Conservation (phyloP, 257 asterid genomes). For the Nicotiana tomentosiformis region DNA sequence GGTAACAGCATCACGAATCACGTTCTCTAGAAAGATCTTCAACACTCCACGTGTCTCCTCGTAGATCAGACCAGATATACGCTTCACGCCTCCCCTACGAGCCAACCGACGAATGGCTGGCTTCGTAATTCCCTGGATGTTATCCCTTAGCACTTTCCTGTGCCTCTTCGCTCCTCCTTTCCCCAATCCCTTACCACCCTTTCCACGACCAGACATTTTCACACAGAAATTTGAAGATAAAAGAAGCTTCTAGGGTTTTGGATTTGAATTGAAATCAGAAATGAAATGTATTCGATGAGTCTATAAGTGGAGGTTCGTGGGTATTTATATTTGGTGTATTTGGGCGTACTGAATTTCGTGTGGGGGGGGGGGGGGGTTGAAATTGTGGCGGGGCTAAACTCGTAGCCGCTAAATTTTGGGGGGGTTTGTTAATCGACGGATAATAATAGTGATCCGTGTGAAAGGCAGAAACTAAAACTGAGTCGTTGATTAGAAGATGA, state of each 20-base stretch:
- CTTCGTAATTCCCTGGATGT: conserved; percentile 11
- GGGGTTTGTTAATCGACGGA: not conserved
- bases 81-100: conserved; percentile 11
- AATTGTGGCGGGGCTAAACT: not conserved
- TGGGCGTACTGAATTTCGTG: too few species aligned
- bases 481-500: not conserved
- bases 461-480: not conserved
- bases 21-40: not conserved
- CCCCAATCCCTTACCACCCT: conserved; percentile 14
- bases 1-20: not conserved
- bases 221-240: not conserved
- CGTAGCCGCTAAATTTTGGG: not conserved
- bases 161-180: conserved; percentile 14
- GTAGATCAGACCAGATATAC: not conserved
- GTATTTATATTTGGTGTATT: not conserved
- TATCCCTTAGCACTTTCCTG: conserved; percentile 9
- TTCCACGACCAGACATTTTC: conserved; percentile 12
- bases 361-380: too few species aligned
- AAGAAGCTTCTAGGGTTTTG: not conserved
- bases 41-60: not conserved
- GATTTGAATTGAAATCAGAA: too few species aligned
- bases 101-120: conserved; percentile 4
- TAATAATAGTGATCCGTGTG: not conserved
- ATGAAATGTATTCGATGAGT: not conserved
- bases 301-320: not conserved